phyloP scores from a whole-genome alignment of 257 asterid genomes.

The Solanum dulcamara region DNA sequence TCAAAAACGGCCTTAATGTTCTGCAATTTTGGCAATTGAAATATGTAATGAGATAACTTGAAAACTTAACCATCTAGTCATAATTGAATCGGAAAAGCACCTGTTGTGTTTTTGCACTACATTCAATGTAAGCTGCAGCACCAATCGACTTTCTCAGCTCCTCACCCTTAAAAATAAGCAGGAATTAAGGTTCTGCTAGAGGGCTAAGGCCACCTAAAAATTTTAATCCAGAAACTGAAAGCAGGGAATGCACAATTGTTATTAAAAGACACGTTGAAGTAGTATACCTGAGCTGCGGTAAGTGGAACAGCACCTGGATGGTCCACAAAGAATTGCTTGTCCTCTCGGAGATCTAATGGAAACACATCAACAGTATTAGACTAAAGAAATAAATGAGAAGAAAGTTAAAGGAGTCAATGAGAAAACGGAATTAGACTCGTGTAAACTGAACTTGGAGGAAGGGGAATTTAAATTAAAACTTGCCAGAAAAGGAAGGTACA shows the following conservation, averaged over 20 bases:
- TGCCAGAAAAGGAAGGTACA: not conserved
- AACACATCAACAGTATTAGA: not conserved
- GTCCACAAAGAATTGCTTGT: slow-evolving; percentile 53
- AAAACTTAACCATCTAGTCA: not conserved
- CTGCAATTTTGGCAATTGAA: slow-evolving; percentile 25
- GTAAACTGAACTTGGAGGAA: not conserved
- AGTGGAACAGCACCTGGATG: slow-evolving; percentile 78
- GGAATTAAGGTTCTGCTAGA: not conserved
- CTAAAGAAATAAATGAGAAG: not conserved
- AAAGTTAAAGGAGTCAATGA: not conserved
- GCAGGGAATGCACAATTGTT: not conserved
- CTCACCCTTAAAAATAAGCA: slow-evolving; percentile 49
- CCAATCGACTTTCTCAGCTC: slow-evolving; percentile 75
- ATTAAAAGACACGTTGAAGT: not conserved
- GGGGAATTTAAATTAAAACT: not conserved
- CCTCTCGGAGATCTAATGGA: slow-evolving; percentile 69
- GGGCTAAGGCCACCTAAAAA: not conserved
- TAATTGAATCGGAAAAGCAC: slow-evolving; percentile 12
- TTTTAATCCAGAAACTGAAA: not conserved
- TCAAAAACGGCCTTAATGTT: slow-evolving; percentile 73
- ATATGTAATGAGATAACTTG: not conserved
- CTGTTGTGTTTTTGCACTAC: slow-evolving; percentile 85
- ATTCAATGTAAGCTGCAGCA: slow-evolving; percentile 72
- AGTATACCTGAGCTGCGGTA: slow-evolving; percentile 44
- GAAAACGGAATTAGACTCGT: not conserved